A percentile compares a stretch with the other conserved stretches of the same genome.
phyloP scores from a whole-genome alignment of 2,329 filamentous ascomycete species.

The Tolypocladium tropicale region DNA sequence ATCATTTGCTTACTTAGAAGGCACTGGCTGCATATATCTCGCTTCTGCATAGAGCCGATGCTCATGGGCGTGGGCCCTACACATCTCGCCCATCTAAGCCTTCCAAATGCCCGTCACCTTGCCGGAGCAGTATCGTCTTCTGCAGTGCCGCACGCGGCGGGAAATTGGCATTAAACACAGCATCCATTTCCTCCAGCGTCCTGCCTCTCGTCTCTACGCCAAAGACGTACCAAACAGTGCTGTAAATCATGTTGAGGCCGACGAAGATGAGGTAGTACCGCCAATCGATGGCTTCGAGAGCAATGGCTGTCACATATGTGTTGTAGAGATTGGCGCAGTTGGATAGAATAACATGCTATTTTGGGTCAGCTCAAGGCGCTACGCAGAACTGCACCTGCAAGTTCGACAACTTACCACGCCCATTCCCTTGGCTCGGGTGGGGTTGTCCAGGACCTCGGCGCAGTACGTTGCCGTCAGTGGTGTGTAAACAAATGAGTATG shows the following conservation, averaged over 20 bases:
- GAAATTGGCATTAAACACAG: conserved; percentile 26
- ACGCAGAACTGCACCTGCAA: neutral
- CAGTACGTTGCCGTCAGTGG: conserved; percentile 29
- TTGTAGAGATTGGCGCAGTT: conserved; percentile 21
- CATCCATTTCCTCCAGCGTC: conserved; percentile 34
- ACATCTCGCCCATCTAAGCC: conserved; percentile 1
- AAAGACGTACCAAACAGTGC: conserved; percentile 15
- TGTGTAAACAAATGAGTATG: conserved; percentile 41
- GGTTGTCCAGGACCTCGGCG: conserved; percentile 20
- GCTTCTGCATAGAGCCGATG: neutral
- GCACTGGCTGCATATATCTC: too few relatives aligned
- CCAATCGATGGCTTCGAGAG: conserved; percentile 19
- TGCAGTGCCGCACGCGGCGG: conserved; percentile 26
- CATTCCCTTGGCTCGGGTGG: conserved; percentile 24
- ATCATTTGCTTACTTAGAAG: too few relatives aligned
- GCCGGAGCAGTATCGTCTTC: conserved; percentile 17
- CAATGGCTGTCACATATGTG: conserved; percentile 19
- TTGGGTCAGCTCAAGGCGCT: neutral
- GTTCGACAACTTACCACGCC: conserved; percentile 13
- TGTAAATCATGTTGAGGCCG: conserved; percentile 18
- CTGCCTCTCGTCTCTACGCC: conserved; percentile 19
- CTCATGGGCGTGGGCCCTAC: neutral
- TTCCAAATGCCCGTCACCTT: conserved; percentile 9
- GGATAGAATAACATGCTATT: conserved; percentile 15
- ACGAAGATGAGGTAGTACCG: conserved; percentile 21